Evolutionary conservation across 2,329 filamentous ascomycete genomes (phyloP), one percentile per base, ranked within the genome.

Genomic region (Metarhizium brunneum): DNA sequence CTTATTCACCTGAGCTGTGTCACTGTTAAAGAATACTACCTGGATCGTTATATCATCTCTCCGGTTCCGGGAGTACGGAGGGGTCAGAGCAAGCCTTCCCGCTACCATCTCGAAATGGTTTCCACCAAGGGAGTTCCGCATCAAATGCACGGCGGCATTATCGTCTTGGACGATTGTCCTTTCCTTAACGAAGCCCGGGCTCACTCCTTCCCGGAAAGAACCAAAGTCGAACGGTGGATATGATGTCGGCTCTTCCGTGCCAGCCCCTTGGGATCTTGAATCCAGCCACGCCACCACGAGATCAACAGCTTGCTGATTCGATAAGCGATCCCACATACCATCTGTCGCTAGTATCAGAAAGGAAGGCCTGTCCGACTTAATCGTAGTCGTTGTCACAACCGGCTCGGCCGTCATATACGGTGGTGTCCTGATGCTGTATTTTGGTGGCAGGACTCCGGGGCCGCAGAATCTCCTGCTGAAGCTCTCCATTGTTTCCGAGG

Each of bases 41-140:
- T 91, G 85, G 8, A 91, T 85, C 0, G 88, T 91, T 55, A 90
- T 75, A 66, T 91, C 87, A 65, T 91, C 88, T 60, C 85, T 82
- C 42, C 65, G 62, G 47, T 60, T 59, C 59, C 87, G 76, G 36
- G 83, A 84, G 61, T 84, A 86, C 0, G 88, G 87, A 59, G 83
- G 83, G 4, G 83, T 81, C 18, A 89, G 76, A 0, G 86, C 87
- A 59, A 91, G 73, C 55, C 88, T 70, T 6, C 85, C 87, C 60
- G 81, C 85, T 18, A 91, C 72, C 77, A 88, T 84, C 64, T 91
- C 85, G 59, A 78, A 77, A 62, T 90, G 82, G 57, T 82, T 85
- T 20, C 88, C 87, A 47, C 88, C 88, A 25, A 91, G 78, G 0
- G 87, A 86, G 63, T 91, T 92, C 51, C 87, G 79, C 53, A 90